phyloP scores from a whole-genome alignment of 208 protist genomes.

The Tritrichomonas foetus region DNA sequence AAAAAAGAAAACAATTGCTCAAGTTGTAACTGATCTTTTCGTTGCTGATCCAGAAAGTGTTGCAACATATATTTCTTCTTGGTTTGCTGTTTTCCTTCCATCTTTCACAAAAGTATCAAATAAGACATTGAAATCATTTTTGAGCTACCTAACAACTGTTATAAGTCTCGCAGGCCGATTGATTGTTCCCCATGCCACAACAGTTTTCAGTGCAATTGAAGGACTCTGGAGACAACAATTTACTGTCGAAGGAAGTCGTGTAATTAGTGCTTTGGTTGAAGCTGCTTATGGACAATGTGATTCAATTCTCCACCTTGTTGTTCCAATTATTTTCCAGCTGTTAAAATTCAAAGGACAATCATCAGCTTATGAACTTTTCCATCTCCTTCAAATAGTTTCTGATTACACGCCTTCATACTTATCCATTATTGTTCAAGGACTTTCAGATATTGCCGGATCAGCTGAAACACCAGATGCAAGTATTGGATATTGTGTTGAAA shows the following conservation, averaged over 20 bases:
- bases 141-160: not conserved
- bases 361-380: not conserved
- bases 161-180: not conserved
- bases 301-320: constrained; percentile 2
- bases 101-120: not conserved
- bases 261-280: constrained; percentile 16
- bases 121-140: not conserved
- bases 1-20: not conserved
- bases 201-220: constrained; percentile 27
- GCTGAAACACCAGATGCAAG: not conserved
- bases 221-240: not conserved
- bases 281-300: constrained; percentile 12
- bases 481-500: not conserved
- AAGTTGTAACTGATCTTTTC: constrained; percentile 8
- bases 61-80: not conserved
- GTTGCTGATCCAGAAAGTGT: constrained; percentile 23
- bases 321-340: constrained; percentile 14
- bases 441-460: not conserved
- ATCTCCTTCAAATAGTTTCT: not conserved
- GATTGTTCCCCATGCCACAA: not conserved
- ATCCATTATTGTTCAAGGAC: not conserved
- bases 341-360: constrained; percentile 20
- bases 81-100: not conserved
- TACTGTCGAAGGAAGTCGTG: not conserved
- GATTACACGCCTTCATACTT: constrained; percentile 35